Percentiles rank a stretch among this genome's conserved stretches.
phyloP scores from a whole-genome alignment of 2,329 filamentous ascomycete genomes.

The Paraconiothyrium brasiliense region DNA sequence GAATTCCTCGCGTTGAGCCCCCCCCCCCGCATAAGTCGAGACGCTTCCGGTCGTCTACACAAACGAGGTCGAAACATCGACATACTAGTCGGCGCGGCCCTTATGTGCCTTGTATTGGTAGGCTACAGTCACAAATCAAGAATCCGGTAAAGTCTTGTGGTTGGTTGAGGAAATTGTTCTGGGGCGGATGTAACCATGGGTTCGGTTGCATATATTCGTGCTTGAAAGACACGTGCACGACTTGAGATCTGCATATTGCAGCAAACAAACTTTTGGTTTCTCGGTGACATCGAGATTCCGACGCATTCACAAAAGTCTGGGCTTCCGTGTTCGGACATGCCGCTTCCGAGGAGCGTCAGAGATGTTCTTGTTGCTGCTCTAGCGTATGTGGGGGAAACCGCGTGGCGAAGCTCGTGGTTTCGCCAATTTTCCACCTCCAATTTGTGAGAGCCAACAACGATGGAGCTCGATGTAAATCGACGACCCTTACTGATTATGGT shows the following conservation, averaged over 20 bases:
- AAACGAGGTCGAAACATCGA: neutral
- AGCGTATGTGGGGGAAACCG: slow-evolving; percentile 21
- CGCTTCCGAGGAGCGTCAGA: slow-evolving; percentile 4
- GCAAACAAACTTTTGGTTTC: neutral
- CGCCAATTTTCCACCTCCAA: neutral
- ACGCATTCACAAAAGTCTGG: neutral
- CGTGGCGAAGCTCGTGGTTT: slow-evolving; percentile 9
- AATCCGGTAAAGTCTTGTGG: neutral
- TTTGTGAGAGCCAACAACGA: neutral
- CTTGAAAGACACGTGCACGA: neutral
- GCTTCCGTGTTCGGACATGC: neutral
- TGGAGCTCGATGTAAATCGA: neutral
- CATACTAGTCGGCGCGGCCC: neutral
- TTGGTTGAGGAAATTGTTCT: neutral
- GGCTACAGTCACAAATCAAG: neutral
- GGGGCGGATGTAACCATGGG: neutral
- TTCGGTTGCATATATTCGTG: neutral
- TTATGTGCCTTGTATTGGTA: neutral
- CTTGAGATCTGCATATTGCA: neutral
- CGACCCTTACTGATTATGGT: neutral
- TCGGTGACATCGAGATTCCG: neutral
- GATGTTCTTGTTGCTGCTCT: slow-evolving; percentile 9
- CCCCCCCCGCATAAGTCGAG: neutral
- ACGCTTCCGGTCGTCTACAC: neutral
- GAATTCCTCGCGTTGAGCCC: too few relatives aligned